Conservation (phyloP, 495 filamentous ascomycete species). For the Rhypophila decipiens region DNA sequence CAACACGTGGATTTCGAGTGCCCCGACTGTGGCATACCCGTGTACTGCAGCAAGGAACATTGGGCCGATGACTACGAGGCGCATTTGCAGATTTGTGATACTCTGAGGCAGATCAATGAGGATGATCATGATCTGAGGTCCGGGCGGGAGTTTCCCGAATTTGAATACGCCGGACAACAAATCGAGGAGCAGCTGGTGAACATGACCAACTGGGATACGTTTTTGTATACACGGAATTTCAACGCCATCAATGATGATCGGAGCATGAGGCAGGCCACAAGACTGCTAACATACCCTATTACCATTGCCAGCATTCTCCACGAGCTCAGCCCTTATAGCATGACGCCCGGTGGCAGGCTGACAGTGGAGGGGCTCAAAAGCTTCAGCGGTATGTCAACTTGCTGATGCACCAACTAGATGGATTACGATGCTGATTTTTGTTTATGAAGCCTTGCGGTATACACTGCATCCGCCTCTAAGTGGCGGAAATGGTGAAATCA, state of each 20-base stretch:
- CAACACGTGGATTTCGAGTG: slow-evolving; percentile 88
- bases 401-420: background rate
- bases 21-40: slow-evolving; percentile 89
- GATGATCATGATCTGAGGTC: slow-evolving; percentile 93
- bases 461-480: slow-evolving; percentile 79
- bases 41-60: slow-evolving; percentile 88
- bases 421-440: slow-evolving; percentile 1
- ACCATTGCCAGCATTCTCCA: slow-evolving; percentile 88
- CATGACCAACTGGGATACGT: slow-evolving; percentile 98
- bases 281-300: slow-evolving; percentile 85
- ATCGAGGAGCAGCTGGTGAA: slow-evolving; percentile 89
- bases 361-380: slow-evolving; percentile 87
- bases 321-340: slow-evolving; percentile 85
- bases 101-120: slow-evolving; percentile 86
- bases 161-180: slow-evolving; percentile 80
- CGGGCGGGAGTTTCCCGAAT: slow-evolving; percentile 88
- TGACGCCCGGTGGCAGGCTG: slow-evolving; percentile 63
- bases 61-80: slow-evolving; percentile 92
- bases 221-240: slow-evolving; percentile 83
- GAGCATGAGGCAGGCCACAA: slow-evolving; percentile 82
- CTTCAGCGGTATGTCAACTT: slow-evolving; percentile 65
- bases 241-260: slow-evolving; percentile 82
- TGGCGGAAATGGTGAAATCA: slow-evolving; percentile 67
- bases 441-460: slow-evolving; percentile 76
- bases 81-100: slow-evolving; percentile 89